Percentiles rank a stretch among this genome's conserved stretches.
Conservation (phyloP, 768 basidiomycete genomes). For the Imleria badia region DNA sequence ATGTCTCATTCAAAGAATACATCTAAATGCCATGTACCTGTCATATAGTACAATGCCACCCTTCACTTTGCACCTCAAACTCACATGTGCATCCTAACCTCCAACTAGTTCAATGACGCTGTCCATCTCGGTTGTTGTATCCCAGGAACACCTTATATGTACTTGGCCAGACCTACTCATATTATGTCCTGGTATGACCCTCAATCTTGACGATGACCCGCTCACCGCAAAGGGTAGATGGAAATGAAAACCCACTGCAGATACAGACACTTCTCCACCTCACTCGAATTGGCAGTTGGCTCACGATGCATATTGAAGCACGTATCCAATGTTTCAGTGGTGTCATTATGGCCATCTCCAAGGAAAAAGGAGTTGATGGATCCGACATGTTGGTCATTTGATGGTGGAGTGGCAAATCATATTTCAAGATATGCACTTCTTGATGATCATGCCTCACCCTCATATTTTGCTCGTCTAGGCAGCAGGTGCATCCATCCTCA, state of each 20-base stretch:
- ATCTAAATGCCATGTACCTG: no score
- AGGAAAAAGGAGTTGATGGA: constrained; percentile 39
- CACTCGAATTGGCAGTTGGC: constrained; percentile 51
- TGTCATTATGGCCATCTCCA: constrained; percentile 51
- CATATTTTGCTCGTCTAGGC: constrained; percentile 45
- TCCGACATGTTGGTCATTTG: constrained; percentile 75
- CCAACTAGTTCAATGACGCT: constrained; percentile 90
- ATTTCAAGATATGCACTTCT: no score
- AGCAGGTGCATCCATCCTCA: constrained; percentile 37
- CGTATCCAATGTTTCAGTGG: constrained; percentile 67
- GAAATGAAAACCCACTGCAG: constrained; percentile 59
- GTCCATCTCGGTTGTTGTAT: constrained; percentile 54
- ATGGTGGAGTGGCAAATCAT: constrained; percentile 67
- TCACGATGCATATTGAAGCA: constrained; percentile 56
- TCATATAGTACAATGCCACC: constrained; percentile 40
- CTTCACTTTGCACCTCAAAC: constrained; percentile 61
- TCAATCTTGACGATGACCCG: constrained; percentile 14
- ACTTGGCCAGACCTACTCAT: constrained; percentile 73
- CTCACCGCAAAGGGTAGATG: constrained; percentile 19
- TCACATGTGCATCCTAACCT: constrained; percentile 68
- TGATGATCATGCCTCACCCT: no score
- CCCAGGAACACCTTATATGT: constrained; percentile 54
- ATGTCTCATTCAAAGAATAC: no score
- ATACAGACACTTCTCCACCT: no score
- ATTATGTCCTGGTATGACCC: constrained; percentile 30